Base-by-base conservation (phyloP, 2,329 filamentous ascomycete species). In the Diplodia scrobiculata region DNA sequence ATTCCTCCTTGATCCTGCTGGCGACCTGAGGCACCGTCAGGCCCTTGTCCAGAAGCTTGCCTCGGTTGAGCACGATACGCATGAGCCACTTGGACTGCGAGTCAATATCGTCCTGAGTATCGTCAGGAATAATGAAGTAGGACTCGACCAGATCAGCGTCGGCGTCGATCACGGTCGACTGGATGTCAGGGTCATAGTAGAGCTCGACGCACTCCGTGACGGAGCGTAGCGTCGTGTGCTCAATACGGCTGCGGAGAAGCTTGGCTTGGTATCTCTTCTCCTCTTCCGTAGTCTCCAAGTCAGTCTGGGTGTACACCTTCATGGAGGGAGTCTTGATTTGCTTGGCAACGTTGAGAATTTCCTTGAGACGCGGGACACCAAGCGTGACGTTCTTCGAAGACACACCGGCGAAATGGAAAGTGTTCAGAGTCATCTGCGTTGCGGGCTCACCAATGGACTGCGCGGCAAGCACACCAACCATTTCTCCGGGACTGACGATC, bases 391-490 rank as follows among this genome's bases (percentile, higher is more conserved):
- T 99, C 89, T 99, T 99, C 27, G 94, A 97, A 45, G 96, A 97
- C 68, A 99, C 92, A 97, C 95, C 95, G 79, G 95, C 93, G 79
- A 99, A 99, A 84, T 99, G 95, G 90, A 99, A 99, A 27, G 95
- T 99, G 82, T 99, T 99, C 68, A 99, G 82, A 1, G 95, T 99
- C 95, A 99, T 99, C 83, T 99, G 95, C 0, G 95, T 99, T 25
- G 95, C 96, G 48, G 95, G 95, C 79, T 99, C 95, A 82, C 95
- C 95, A 76, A 99, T 99, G 36, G 95, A 99, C 81, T 99, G 95
- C 6, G 96, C 95, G 69, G 95, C 95, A 73, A 99, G 82, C 25
- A 99, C 95, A 81, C 95, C 95, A 66, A 99, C 95, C 95, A 99
- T 99, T 77, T 99, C 96, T 75, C 96, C 95, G 55, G 95, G 94